phyloP scores from a whole-genome alignment of 768 basidiomycete species.

The Clathrus columnatus region DNA sequence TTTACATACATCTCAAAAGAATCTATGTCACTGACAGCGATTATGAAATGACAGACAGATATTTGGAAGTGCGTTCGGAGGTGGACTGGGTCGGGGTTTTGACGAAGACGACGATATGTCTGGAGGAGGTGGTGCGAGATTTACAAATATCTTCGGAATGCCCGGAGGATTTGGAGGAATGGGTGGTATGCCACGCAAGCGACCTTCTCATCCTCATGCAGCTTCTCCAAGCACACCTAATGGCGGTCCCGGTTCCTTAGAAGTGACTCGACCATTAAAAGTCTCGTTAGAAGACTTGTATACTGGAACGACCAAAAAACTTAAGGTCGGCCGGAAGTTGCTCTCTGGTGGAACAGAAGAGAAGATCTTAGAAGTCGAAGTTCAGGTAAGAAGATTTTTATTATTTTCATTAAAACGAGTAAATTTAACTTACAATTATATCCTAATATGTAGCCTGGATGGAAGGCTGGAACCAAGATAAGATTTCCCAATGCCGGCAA shows the following conservation, averaged over 20 bases:
- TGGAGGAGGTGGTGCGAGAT: conserved; percentile 21
- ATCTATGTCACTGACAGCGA: conserved; percentile 2
- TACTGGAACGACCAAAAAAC: conserved; percentile 73
- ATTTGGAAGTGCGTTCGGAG: conserved; percentile 36
- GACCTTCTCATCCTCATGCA: conserved; percentile 17
- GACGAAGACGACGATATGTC: conserved; percentile 37
- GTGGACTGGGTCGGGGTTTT: conserved; percentile 24
- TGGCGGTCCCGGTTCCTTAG: conserved; percentile 29
- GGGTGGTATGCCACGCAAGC: conserved; percentile 19
- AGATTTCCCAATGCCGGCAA: conserved; percentile 85
- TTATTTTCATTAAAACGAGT: background rate
- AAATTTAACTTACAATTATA: conserved; percentile 23
- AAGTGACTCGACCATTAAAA: conserved; percentile 77
- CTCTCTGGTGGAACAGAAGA: conserved; percentile 73
- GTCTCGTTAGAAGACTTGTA: conserved; percentile 83
- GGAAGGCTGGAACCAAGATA: conserved; percentile 95
- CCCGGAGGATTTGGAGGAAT: conserved; percentile 49
- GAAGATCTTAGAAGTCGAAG: conserved; percentile 72
- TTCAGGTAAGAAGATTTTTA: conserved; percentile 26
- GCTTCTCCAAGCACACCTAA: conserved; percentile 24
- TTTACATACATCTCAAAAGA: background rate
- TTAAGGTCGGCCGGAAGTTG: conserved; percentile 74
- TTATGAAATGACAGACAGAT: conserved; percentile 40
- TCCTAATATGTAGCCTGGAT: conserved; percentile 51
- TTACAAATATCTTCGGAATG: conserved; percentile 30